A percentile compares a stretch with the other conserved stretches of the same genome.
Evolutionary conservation across 306 rosid species (phyloP).

Genomic region (Alnus glutinosa): DNA sequence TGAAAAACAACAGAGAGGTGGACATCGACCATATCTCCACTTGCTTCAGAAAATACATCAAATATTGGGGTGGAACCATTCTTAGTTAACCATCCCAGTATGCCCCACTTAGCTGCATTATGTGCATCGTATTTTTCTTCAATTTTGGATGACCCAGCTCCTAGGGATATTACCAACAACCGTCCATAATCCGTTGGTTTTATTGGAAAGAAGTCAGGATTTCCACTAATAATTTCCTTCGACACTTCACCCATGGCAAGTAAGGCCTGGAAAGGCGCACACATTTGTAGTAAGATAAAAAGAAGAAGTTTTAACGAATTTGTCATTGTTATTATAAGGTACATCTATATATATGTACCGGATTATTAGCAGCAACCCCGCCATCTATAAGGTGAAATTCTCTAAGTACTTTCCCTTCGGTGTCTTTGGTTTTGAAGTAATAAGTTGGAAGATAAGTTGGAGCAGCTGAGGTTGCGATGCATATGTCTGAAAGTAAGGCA

Average conservation of each 20-base stretch:
- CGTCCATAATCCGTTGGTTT: conserved; percentile 35
- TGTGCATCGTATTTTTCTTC: conserved; percentile 38
- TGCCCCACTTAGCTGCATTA: conserved; percentile 55
- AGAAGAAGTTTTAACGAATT: too few species aligned
- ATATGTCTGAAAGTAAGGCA: conserved; percentile 52
- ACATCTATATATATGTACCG: conserved; percentile 32
- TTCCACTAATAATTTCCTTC: background rate
- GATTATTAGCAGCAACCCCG: conserved; percentile 71
- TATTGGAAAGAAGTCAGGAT: conserved; percentile 39
- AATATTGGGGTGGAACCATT: conserved; percentile 49
- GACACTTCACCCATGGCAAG: conserved; percentile 21
- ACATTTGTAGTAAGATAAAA: too few species aligned
- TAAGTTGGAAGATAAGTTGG: conserved; percentile 64
- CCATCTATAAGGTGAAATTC: conserved; percentile 74
- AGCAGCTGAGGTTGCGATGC: conserved; percentile 62
- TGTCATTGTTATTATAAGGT: too few species aligned
- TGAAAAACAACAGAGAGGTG: conserved; percentile 43
- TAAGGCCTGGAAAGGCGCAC: conserved; percentile 11
- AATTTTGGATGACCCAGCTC: conserved; percentile 53
- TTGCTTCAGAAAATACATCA: conserved; percentile 41
- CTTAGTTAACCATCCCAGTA: conserved; percentile 44
- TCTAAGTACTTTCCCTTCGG: conserved; percentile 16
- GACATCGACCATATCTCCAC: conserved; percentile 53
- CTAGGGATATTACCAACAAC: conserved; percentile 43
- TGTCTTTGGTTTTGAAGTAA: conserved; percentile 35